Conservation (phyloP, 1,284 basidiomycete species). For the Ustilago sp. region DNA sequence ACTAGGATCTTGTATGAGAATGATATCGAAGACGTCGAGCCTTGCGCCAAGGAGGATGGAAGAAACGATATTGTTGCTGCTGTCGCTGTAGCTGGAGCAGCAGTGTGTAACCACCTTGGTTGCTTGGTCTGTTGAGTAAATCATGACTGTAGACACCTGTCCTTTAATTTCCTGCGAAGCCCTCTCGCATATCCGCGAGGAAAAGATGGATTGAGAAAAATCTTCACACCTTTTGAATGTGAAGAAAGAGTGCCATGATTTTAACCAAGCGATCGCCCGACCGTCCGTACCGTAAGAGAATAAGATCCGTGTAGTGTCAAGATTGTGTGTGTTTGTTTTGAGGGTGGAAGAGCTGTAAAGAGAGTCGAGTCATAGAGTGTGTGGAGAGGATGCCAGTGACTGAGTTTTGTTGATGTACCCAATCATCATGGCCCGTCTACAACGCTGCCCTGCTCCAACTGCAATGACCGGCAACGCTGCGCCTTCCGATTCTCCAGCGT, state of each 20-base stretch:
- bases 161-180: slow-evolving; percentile 49
- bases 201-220: slow-evolving; percentile 20
- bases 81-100: slow-evolving; percentile 5
- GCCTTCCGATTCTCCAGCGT: slow-evolving; percentile 1
- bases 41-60: slow-evolving; percentile 20
- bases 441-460: background rate
- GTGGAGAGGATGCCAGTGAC: background rate
- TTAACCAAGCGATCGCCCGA: slow-evolving; percentile 32
- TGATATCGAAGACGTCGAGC: slow-evolving; percentile 2
- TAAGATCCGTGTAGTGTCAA: slow-evolving; percentile 31
- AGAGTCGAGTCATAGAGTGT: slow-evolving; percentile 1
- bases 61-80: slow-evolving; percentile 8
- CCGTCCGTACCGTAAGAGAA: slow-evolving; percentile 31
- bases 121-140: slow-evolving; percentile 25
- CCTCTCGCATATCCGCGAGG: slow-evolving; percentile 60
- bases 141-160: slow-evolving; percentile 43
- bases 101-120: slow-evolving; percentile 32
- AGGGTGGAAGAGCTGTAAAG: slow-evolving; percentile 1
- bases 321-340: slow-evolving; percentile 15
- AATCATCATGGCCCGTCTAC: background rate
- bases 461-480: slow-evolving; percentile 1
- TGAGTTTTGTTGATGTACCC: background rate
- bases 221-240: slow-evolving; percentile 23
- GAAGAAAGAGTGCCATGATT: slow-evolving; percentile 23
- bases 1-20: slow-evolving; percentile 4